phyloP scores from a whole-genome alignment of 1,284 basidiomycete species.

The Gomphus sp. region DNA sequence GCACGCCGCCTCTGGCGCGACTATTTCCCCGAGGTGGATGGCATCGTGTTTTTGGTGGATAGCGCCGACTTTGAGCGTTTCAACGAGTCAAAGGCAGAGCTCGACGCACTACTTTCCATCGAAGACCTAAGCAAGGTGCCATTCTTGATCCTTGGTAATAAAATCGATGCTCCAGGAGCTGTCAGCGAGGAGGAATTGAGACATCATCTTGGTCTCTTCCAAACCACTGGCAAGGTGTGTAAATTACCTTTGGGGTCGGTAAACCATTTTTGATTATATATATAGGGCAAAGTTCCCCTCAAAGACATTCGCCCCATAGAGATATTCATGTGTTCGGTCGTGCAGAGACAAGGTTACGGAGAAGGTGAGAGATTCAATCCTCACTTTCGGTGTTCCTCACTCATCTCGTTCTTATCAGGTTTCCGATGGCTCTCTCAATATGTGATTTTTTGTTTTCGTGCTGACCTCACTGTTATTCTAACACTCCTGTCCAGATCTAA shows the following conservation, averaged over 20 bases:
- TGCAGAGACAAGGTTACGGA: constrained; percentile 97
- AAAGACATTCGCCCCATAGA: constrained; percentile 98
- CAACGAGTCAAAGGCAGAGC: constrained; percentile 91
- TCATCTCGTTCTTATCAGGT: constrained; percentile 30
- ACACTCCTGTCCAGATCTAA: constrained; percentile 22
- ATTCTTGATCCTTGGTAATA: constrained; percentile 98
- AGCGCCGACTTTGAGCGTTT: constrained; percentile 96
- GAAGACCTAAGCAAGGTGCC: constrained; percentile 94
- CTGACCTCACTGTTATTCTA: background rate
- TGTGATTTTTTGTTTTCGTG: constrained; percentile 32
- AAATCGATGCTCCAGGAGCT: constrained; percentile 97
- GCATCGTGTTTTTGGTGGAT: constrained; percentile 98
- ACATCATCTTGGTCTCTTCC: constrained; percentile 92
- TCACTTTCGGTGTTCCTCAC: constrained; percentile 8
- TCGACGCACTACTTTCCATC: constrained; percentile 91
- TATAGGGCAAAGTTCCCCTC: constrained; percentile 91
- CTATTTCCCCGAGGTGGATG: constrained; percentile 99
- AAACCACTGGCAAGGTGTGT: constrained; percentile 96
- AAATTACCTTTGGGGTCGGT: background rate
- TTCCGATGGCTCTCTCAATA: constrained; percentile 99
- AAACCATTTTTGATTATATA: constrained; percentile 1
- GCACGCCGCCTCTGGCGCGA: constrained; percentile 98
- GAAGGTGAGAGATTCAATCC: constrained; percentile 53
- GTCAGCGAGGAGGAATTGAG: constrained; percentile 97
- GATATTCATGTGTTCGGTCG: constrained; percentile 99